Evolutionary conservation across 1,284 basidiomycete genomes (phyloP), one percentile per base, ranked within the genome.

Genomic region (Puccinia coronata): DNA sequence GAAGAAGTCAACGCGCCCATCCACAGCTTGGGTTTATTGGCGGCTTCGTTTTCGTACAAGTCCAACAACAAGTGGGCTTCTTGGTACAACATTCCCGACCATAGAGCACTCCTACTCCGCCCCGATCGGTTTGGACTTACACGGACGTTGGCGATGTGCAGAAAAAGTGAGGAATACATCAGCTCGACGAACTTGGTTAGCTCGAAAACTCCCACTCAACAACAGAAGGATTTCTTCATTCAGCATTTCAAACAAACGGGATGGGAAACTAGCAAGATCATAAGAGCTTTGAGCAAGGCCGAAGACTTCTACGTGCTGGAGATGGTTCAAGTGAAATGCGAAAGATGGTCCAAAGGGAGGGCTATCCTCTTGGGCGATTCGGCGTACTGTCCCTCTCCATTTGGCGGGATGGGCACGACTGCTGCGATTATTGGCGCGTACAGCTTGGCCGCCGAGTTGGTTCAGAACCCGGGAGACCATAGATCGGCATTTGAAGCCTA

Each of bases 281-380:
- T 84, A 20, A 70, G 75, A 18, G 79, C 59, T 0, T 51, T 84
- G 72, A 77, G 69, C 12, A 36, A 55, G 0, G 72, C 83, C 5
- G 41, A 81, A 5, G 83, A 84, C 47, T 76, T 84, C n/a, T 83
- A 84, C 82, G 81, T 84, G 23, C 82, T 83, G 36, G 80, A 80
- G 0, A 61, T 84, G 41, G 71, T 77, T 31, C 84, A 84, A 63
- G 82, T 84, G 43, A 82, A 82, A n/a, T 82, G 83, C 51, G 12
- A 39, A 9, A 80, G 61, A 47, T 84, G 84, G 84, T 70, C 67
- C 57, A 78, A 65, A 2, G 80, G 82, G 23, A 74, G 84, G 16
- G 81, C 83, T 34, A 82, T 84, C 31, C 83, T 83, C 34, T 16
- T 84, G 0, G 84, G 84, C 16, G 84, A 84, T 49, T 71, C 83